A percentile compares a stretch with the other conserved stretches of the same genome.
These are phyloP conservation scores for Tulasnella calospora DNA, from an alignment of 768 basidiomycete species.

Conservation along the genomic window DNA sequence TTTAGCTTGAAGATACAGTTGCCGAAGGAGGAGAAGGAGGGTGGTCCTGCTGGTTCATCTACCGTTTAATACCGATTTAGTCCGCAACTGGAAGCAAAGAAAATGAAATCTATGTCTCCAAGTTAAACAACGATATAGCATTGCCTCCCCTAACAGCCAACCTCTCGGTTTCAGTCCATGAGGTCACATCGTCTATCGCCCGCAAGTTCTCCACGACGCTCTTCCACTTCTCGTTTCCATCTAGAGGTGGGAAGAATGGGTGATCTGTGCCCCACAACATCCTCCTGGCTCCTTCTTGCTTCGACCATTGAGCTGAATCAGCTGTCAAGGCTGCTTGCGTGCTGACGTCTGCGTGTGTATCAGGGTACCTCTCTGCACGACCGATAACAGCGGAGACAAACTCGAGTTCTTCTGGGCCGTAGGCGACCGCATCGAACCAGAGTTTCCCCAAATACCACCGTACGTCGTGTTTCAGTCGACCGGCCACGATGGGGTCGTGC, in stretches of 20 bases:
- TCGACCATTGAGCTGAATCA: not conserved
- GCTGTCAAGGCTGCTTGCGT: slow-evolving; percentile 28
- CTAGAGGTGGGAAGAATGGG: slow-evolving; percentile 83
- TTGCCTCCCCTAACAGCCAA: slow-evolving; percentile 65
- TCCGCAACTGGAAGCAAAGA: not conserved
- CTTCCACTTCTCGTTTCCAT: slow-evolving; percentile 62
- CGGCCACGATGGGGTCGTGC: slow-evolving; percentile 76
- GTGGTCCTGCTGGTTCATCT: not conserved
- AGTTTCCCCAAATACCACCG: slow-evolving; percentile 75
- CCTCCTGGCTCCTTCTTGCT: slow-evolving; percentile 23
- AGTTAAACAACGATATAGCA: slow-evolving; percentile 63
- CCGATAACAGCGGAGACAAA: slow-evolving; percentile 69
- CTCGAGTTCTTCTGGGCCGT: slow-evolving; percentile 77
- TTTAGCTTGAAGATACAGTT: slow-evolving; percentile 93
- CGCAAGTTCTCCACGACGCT: slow-evolving; percentile 82
- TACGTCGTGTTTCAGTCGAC: slow-evolving; percentile 72
- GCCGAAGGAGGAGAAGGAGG: slow-evolving; percentile 8
- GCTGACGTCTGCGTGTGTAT: slow-evolving; percentile 13
- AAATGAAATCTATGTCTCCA: slow-evolving; percentile 33
- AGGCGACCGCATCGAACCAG: slow-evolving; percentile 83
- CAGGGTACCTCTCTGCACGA: slow-evolving; percentile 49
- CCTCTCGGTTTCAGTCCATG: slow-evolving; percentile 57
- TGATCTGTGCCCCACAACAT: slow-evolving; percentile 79
- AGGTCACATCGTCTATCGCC: slow-evolving; percentile 62
- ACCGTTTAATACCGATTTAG: not conserved